These are phyloP conservation scores for Phaseolus lunatus DNA, from an alignment of 306 rosid species.

Conservation along the genomic window DNA sequence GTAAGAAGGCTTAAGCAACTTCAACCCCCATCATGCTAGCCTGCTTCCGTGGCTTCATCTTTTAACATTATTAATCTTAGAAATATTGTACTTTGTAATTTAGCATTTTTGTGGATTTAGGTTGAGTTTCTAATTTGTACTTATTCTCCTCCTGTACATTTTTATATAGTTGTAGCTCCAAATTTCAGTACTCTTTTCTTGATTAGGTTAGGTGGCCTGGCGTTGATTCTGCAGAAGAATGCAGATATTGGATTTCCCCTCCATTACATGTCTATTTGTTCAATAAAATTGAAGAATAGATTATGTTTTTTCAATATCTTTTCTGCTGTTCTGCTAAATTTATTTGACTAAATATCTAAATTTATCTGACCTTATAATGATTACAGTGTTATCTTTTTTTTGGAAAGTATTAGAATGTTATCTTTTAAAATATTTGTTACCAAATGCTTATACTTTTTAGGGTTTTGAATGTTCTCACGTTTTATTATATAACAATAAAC, in stretches of 20 bases:
- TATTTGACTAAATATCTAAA: neutral
- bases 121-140: conserved; percentile 62
- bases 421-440: neutral
- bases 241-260: conserved; percentile 65
- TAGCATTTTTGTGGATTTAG: conserved; percentile 54
- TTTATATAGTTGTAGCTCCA: conserved; percentile 66
- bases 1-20: conserved; percentile 92
- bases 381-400: neutral
- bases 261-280: conserved; percentile 51
- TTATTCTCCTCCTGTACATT: conserved; percentile 70
- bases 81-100: conserved; percentile 55
- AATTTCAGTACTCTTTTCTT: conserved; percentile 58
- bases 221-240: conserved; percentile 82
- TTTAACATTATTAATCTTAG: conserved; percentile 62
- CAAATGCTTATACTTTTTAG: neutral
- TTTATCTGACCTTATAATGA: neutral
- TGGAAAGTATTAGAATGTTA: neutral
- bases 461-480: neutral
- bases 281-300: conserved; percentile 41
- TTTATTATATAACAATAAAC: neutral
- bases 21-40: conserved; percentile 88
- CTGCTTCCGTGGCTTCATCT: conserved; percentile 35
- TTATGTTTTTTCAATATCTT: neutral
- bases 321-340: neutral
- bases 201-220: conserved; percentile 54